Percentiles rank a stretch among this genome's conserved stretches.
Conservation (phyloP, 805 yeast genomes). For the Suhomyces sp. region DNA sequence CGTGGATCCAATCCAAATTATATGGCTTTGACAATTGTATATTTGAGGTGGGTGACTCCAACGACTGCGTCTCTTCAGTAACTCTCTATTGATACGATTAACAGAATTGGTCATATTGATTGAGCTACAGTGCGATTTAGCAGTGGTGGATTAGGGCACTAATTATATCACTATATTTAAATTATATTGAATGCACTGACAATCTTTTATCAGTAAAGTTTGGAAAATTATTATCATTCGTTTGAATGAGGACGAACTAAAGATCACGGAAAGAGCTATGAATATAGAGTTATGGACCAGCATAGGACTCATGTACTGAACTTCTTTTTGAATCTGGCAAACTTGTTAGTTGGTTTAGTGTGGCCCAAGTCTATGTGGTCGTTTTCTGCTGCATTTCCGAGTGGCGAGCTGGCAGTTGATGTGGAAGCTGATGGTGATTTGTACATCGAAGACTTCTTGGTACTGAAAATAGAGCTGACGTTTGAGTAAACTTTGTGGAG, state of each 20-base stretch:
- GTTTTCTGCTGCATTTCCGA: not conserved
- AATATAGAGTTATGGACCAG: not conserved
- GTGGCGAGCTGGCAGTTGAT: constrained; percentile 1
- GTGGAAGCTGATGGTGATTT: constrained; percentile 1
- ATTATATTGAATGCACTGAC: no score
- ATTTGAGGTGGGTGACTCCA: constrained; percentile 42
- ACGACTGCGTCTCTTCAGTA: constrained; percentile 33
- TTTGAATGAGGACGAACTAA: not conserved
- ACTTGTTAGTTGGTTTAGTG: constrained; percentile 2
- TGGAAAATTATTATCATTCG: not conserved
- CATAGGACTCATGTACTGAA: not conserved
- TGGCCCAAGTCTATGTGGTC: not conserved
- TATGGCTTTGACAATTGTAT: constrained; percentile 40
- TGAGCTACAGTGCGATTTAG: no score
- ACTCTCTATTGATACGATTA: constrained; percentile 29
- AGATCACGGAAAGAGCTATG: not conserved
- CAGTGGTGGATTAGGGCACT: no score
- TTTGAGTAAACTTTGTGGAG: constrained; percentile 23
- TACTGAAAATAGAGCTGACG: constrained; percentile 27
- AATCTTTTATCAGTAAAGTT: not conserved
- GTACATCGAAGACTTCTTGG: constrained; percentile 9
- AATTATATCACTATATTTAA: no score
- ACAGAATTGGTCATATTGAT: no score
- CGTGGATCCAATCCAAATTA: constrained; percentile 43
- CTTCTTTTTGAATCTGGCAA: constrained; percentile 9